Evolutionary conservation across 2,329 filamentous ascomycete genomes (phyloP).

Genomic region (Juglanconis sp.): DNA sequence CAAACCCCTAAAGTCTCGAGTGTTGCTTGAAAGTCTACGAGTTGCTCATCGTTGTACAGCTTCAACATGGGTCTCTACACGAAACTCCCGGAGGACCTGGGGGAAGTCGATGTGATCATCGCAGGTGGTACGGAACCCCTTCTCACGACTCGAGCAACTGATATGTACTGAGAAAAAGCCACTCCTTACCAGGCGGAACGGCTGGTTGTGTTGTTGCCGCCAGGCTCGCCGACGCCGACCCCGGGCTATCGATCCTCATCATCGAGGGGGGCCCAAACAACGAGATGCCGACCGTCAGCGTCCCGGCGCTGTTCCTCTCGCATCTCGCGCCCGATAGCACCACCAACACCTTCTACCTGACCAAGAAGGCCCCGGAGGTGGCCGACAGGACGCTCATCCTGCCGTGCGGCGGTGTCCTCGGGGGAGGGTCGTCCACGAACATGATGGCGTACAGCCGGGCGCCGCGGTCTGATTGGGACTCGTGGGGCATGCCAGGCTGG

Average conservation of each 20-base stretch:
- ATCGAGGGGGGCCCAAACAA: conserved; percentile 54
- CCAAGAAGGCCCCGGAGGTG: conserved; percentile 41
- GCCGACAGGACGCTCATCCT: conserved; percentile 39
- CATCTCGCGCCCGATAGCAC: conserved; percentile 40
- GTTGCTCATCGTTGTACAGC: too few species aligned
- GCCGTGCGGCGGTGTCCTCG: conserved; percentile 42
- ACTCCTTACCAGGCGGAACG: conserved; percentile 35
- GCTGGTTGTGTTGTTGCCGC: conserved; percentile 48
- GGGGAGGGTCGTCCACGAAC: conserved; percentile 51
- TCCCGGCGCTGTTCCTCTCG: conserved; percentile 47
- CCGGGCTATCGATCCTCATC: conserved; percentile 46
- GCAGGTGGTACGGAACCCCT: too few species aligned
- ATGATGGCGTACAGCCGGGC: conserved; percentile 38
- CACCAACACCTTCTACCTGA: conserved; percentile 43
- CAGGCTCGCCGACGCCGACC: conserved; percentile 48
- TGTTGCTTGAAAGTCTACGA: too few species aligned
- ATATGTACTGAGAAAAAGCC: too few species aligned
- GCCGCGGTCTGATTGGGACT: conserved; percentile 29
- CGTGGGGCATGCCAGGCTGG: conserved; percentile 27
- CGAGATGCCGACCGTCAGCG: conserved; percentile 43
- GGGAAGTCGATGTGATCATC: too few species aligned
- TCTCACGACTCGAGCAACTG: too few species aligned
- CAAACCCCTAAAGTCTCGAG: too few species aligned
- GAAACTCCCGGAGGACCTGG: too few species aligned
- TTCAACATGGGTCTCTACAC: too few species aligned